A percentile compares a stretch with the other conserved stretches of the same genome.
Conservation (phyloP, 352 stramenopile genomes). For the Phytophthora pisi region DNA sequence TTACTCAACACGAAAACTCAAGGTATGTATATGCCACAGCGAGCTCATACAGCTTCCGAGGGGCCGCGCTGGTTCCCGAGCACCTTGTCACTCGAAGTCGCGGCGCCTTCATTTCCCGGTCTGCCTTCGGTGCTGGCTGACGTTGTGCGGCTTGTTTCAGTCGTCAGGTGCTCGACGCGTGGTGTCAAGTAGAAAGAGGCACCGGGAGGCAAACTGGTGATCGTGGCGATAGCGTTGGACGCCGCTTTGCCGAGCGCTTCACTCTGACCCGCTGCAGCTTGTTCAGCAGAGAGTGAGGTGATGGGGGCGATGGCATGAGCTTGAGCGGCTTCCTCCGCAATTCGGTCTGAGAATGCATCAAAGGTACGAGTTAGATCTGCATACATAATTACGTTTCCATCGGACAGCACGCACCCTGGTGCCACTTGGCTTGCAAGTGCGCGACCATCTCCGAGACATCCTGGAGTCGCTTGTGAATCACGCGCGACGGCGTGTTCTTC, state of each 20-base stretch:
- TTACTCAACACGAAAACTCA: neutral
- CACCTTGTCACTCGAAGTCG: slow-evolving; percentile 25
- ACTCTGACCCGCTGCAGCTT: slow-evolving; percentile 16
- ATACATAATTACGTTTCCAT: neutral
- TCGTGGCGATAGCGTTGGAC: slow-evolving; percentile 24
- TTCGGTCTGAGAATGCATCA: slow-evolving; percentile 27
- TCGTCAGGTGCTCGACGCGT: slow-evolving; percentile 27
- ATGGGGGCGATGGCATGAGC: slow-evolving; percentile 24
- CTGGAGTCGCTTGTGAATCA: slow-evolving; percentile 78
- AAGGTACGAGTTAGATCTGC: slow-evolving; percentile 9
- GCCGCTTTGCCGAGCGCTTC: slow-evolving; percentile 22
- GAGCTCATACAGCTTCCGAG: slow-evolving; percentile 36
- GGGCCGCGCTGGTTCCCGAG: slow-evolving; percentile 31
- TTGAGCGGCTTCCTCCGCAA: slow-evolving; percentile 39
- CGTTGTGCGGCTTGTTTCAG: slow-evolving; percentile 17
- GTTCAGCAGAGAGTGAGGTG: slow-evolving; percentile 29
- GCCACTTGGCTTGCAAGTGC: slow-evolving; percentile 73
- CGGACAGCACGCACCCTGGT: slow-evolving; percentile 47
- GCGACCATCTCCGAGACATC: slow-evolving; percentile 79
- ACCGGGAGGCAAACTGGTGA: slow-evolving; percentile 34
- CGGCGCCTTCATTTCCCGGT: slow-evolving; percentile 26
- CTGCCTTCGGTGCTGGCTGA: slow-evolving; percentile 24
- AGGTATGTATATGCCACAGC: neutral
- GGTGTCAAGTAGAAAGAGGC: slow-evolving; percentile 40
- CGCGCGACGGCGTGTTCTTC: slow-evolving; percentile 54